Evolutionary conservation across 2,329 filamentous ascomycete genomes (phyloP), one percentile per base, ranked within the genome.

Genomic region (Cercospora beticola): DNA sequence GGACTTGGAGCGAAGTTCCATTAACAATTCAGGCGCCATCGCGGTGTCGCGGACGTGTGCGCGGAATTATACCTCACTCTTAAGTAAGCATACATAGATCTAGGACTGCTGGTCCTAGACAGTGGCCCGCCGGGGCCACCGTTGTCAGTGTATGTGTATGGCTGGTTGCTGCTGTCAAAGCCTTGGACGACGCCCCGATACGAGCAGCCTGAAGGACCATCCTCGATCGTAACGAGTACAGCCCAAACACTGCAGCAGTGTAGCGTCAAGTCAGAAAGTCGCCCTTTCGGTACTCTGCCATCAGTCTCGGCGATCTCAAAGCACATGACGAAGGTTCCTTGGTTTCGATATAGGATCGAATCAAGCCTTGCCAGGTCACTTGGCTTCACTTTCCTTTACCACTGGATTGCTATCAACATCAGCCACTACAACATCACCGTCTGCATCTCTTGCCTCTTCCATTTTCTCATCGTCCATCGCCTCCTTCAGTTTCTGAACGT

Each of bases 401-500:
- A 65, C 68, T 3, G 72, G 68, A 54, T 69, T 69, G 7, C 73
- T 74, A 70, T 75, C 73, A 28, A 69, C 75, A 70, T 77, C 76
- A 16, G 72, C 74, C 49, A 78, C 68, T 8, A 73, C 66, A 7
- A 76, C 70, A 71, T 79, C 76, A n/a, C 72, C 75, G 68, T 77
- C 76, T 5, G 68, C 69, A 65, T 76, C 74, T 65, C 74, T 76
- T 5, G 67, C 69, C 65, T 72, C 74, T n/a, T 58, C 65, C 28
- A 71, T 66, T 14, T 70, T 57, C 16, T 70, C 68, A 49, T 58
- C 56, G 23, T 72, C 62, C 68, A 68, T 71, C 23, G 67, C 66
- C 57, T 70, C 68, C 26, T 65, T 71, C 60, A 72, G 40, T 40
- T 69, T 66, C 40, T 66, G 69, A 9, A 70, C 68, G n/a, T 70